Evolutionary conservation across 2,329 filamentous ascomycete species (phyloP), one percentile per base, ranked within the genome.

Genomic region (Onygenales sp.): DNA sequence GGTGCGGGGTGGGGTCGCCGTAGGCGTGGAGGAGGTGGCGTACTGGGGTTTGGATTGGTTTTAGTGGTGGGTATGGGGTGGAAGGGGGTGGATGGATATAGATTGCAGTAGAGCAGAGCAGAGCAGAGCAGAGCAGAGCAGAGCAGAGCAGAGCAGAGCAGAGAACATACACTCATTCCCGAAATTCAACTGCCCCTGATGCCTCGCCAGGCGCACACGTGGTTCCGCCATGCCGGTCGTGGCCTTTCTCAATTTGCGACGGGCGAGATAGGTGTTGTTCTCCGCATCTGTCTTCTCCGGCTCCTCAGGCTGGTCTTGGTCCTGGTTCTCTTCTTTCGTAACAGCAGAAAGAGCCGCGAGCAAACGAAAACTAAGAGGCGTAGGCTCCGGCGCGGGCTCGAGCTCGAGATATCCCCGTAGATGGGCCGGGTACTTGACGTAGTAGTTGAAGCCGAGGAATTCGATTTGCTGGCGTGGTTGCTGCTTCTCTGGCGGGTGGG

Each of bases 121-220:
- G 14, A 14, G 13, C 6, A 50, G 0, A 43, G 31, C 4, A 37
- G 14, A 27, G 13, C 6, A 36, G 32, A 10, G 6, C 6, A 33
- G 8, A n/a, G 39, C 9, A 13, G 14, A 14, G 13, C 6, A 50
- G 0, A 43, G 31, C 4, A 37, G 14, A 27, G 13, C 6, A 31
- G 17, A 14, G n/a, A 40, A 71, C 82, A 58, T 74, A 88, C 87
- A 75, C 69, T 91, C 87, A 66, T 80, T 80, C 54, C 69, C 61
- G 70, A 93, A 92, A 69, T 88, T 91, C 78, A 90, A 86, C 70
- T 88, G 87, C 58, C 85, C 85, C 70, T 89, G 85, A 75, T 90
- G 88, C 65, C 88, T 86, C 66, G 85, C 85, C 64, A 85, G 83
- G 63, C 87, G 81, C 56, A 86, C 87, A 65, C 87, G 79, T 58